phyloP scores from a whole-genome alignment of 106 monocot genomes.

The Acanthochlamys bracteata region DNA sequence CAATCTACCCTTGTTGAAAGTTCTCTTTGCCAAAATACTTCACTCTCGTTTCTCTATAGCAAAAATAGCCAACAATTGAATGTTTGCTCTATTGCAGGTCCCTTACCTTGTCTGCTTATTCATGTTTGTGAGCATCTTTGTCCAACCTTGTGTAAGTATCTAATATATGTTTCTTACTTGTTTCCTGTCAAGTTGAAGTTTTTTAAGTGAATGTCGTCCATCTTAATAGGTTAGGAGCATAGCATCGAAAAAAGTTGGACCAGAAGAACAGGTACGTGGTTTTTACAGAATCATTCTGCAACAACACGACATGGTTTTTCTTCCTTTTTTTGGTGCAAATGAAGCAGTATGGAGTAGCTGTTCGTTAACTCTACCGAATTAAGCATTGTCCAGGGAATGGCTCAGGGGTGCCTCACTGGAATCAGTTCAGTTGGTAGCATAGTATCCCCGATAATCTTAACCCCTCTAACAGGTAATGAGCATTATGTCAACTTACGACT shows the following conservation, averaged over 20 bases:
- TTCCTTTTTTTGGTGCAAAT: too few relatives aligned
- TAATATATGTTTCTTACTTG: not conserved
- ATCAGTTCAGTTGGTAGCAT: conserved; percentile 85
- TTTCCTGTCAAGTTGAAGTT: not conserved
- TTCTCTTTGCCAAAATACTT: too few relatives aligned
- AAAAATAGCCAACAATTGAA: not conserved
- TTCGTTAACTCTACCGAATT: not conserved
- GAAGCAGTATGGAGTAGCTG: too few relatives aligned
- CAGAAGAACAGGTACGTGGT: conserved; percentile 58
- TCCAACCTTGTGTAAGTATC: conserved; percentile 72
- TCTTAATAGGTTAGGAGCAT: conserved; percentile 67
- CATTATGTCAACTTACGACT: not conserved
- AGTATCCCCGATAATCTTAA: conserved; percentile 60
- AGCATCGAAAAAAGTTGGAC: conserved; percentile 60
- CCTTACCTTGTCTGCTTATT: conserved; percentile 58
- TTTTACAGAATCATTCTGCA: not conserved
- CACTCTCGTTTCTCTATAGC: too few relatives aligned
- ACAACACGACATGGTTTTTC: too few relatives aligned
- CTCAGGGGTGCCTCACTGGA: conserved; percentile 93
- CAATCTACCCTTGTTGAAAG: too few relatives aligned
- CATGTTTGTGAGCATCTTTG: conserved; percentile 45
- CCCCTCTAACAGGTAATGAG: conserved; percentile 75
- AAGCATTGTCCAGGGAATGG: conserved; percentile 62
- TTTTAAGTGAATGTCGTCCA: not conserved
- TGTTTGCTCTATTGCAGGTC: conserved; percentile 38